These are phyloP conservation scores for Acanthamoeba lenticulata DNA, from an alignment of 208 protist genomes.

Conservation along the genomic window DNA sequence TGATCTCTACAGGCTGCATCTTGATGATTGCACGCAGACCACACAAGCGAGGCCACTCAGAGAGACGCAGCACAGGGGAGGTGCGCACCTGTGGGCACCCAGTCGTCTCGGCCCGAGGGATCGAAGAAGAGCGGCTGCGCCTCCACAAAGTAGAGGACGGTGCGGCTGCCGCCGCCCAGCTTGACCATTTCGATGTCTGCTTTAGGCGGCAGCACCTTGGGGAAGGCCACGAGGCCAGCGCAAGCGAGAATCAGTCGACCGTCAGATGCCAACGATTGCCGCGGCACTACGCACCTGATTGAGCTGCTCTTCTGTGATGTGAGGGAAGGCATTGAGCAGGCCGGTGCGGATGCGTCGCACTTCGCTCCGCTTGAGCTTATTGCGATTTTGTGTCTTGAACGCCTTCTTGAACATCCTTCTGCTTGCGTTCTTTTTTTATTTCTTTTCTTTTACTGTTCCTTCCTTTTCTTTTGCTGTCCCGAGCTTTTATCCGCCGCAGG, in stretches of 20 bases:
- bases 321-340: not conserved
- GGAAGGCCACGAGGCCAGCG: not conserved
- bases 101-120: not conserved
- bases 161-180: conserved; percentile 10
- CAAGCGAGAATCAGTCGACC: not conserved
- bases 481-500: too few relatives aligned
- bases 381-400: conserved; percentile 9
- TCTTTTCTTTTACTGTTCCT: not conserved
- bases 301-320: conserved; percentile 38
- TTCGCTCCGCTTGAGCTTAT: conserved; percentile 9
- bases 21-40: too few relatives aligned
- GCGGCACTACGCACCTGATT: not conserved
- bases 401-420: conserved; percentile 32
- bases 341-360: not conserved
- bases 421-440: not conserved
- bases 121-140: conserved; percentile 34
- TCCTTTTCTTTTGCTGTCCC: not conserved
- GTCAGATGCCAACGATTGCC: too few relatives aligned
- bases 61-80: not conserved
- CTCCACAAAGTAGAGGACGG: conserved; percentile 29
- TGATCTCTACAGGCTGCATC: too few relatives aligned
- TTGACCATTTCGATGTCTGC: conserved; percentile 7
- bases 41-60: not conserved
- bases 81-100: not conserved
- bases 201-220: conserved; percentile 6